Conservation (phyloP, 2,329 filamentous ascomycete species). For the Sordariomycetes sp. region DNA sequence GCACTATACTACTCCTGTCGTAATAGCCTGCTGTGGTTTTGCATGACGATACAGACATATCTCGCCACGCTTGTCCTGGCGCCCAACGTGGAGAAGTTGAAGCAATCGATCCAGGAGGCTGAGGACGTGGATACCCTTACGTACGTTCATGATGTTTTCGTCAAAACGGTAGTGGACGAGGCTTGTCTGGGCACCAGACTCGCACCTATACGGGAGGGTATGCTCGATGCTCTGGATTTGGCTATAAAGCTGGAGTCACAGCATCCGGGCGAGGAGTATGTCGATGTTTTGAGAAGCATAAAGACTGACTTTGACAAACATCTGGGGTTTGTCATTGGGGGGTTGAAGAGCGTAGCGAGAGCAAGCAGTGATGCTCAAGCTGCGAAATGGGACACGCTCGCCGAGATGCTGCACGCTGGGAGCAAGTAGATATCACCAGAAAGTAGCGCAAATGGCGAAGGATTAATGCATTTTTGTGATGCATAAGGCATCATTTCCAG, state of each 20-base stretch:
- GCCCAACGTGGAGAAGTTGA: conserved; percentile 48
- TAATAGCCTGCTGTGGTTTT: conserved; percentile 68
- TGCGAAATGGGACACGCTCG: conserved; percentile 69
- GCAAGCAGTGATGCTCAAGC: conserved; percentile 54
- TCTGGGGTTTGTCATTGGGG: conserved; percentile 61
- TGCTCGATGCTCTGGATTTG: conserved; percentile 71
- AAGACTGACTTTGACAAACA: conserved; percentile 55
- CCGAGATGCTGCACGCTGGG: conserved; percentile 63
- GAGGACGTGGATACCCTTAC: conserved; percentile 77
- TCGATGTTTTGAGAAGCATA: conserved; percentile 44
- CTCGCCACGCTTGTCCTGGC: conserved; percentile 64
- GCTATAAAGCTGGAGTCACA: conserved; percentile 60
- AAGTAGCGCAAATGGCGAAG: background rate
- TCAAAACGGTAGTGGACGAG: conserved; percentile 54
- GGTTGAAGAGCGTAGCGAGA: conserved; percentile 65
- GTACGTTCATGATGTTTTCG: conserved; percentile 53
- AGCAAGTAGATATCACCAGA: background rate
- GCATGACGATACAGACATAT: conserved; percentile 65
- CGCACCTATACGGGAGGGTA: conserved; percentile 59
- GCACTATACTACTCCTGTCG: conserved; percentile 52
- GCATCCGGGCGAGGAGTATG: conserved; percentile 37
- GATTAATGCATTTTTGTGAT: background rate
- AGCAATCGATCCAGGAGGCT: conserved; percentile 45
- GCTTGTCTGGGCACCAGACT: conserved; percentile 62
- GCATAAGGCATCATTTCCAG: too few relatives aligned